Conservation (phyloP, 305 asterid species). For the Lippia alba region DNA sequence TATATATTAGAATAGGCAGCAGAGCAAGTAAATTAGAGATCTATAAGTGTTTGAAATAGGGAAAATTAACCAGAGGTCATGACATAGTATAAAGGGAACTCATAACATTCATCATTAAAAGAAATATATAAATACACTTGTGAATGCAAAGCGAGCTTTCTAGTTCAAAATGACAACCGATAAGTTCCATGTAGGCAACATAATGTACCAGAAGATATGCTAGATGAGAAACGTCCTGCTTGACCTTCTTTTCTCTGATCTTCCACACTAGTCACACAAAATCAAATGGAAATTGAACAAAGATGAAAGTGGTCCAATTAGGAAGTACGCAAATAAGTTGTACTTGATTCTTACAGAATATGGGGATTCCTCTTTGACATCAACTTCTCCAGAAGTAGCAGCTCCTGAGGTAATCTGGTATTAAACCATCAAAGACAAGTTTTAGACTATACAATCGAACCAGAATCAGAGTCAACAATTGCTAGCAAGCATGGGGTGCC, state of each 20-base stretch:
- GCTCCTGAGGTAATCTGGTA: slow-evolving; percentile 53
- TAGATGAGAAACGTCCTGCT: slow-evolving; percentile 63
- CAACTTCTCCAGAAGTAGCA: slow-evolving; percentile 54
- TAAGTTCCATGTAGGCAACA: slow-evolving; percentile 26
- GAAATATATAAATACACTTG: slow-evolving; percentile 8
- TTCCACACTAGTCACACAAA: slow-evolving; percentile 63
- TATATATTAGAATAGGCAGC: too few species aligned
- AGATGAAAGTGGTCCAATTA: slow-evolving; percentile 24
- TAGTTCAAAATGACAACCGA: slow-evolving; percentile 22
- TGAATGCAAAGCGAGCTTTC: slow-evolving; percentile 24
- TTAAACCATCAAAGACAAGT: slow-evolving; percentile 32
- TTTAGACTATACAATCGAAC: slow-evolving; percentile 11
- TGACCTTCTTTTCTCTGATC: slow-evolving; percentile 66
- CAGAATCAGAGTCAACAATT: slow-evolving; percentile 6
- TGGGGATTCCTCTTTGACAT: slow-evolving; percentile 61
- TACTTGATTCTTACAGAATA: slow-evolving; percentile 72
- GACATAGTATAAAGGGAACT: too few species aligned
- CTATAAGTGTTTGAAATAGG: too few species aligned
- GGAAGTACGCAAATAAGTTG: slow-evolving; percentile 30
- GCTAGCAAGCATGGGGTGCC: slow-evolving; percentile 20
- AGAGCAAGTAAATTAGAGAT: background rate
- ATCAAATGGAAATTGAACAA: slow-evolving; percentile 37
- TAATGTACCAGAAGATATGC: slow-evolving; percentile 58
- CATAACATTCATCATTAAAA: slow-evolving; percentile 20
- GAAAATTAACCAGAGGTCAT: too few species aligned